Percentiles rank a stretch among this genome's conserved stretches.
These are phyloP conservation scores for Sporisorium scitamineum DNA, from an alignment of 1,284 basidiomycete species.

Conservation along the genomic window DNA sequence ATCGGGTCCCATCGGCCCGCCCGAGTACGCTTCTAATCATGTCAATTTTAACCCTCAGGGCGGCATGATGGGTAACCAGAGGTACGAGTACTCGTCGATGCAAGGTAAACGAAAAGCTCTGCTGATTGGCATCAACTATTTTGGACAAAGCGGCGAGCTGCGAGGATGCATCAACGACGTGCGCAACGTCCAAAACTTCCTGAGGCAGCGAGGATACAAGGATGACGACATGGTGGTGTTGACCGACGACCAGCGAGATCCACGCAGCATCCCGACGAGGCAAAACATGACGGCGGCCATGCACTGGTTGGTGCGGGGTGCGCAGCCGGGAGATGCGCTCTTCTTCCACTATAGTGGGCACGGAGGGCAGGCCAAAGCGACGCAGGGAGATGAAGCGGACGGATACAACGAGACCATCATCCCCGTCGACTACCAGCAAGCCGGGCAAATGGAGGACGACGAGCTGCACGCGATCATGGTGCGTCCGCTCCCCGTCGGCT, in stretches of 20 bases:
- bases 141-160: constrained; percentile 59
- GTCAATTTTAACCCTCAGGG: constrained; percentile 63
- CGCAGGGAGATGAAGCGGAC: constrained; percentile 68
- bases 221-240: constrained; percentile 68
- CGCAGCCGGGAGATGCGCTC: constrained; percentile 65
- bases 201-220: constrained; percentile 65
- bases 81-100: constrained; percentile 67
- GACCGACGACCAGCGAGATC: constrained; percentile 62
- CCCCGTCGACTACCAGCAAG: constrained; percentile 65
- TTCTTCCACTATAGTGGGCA: constrained; percentile 69
- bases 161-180: constrained; percentile 69
- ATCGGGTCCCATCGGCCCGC: constrained; percentile 54
- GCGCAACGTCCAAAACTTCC: constrained; percentile 66
- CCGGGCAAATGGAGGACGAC: constrained; percentile 68
- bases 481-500: constrained; percentile 62
- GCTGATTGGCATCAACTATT: constrained; percentile 69
- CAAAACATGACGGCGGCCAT: constrained; percentile 69
- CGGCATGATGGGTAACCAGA: constrained; percentile 59
- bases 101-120: constrained; percentile 67
- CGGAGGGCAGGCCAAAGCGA: constrained; percentile 66
- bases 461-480: constrained; percentile 68
- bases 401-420: constrained; percentile 69
- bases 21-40: constrained; percentile 55
- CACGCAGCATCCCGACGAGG: constrained; percentile 65
- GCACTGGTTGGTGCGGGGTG: constrained; percentile 67